Evolutionary conservation across 352 stramenopile species (phyloP), one percentile per base, ranked within the genome.

Genomic region (Globisporangium spiculum): DNA sequence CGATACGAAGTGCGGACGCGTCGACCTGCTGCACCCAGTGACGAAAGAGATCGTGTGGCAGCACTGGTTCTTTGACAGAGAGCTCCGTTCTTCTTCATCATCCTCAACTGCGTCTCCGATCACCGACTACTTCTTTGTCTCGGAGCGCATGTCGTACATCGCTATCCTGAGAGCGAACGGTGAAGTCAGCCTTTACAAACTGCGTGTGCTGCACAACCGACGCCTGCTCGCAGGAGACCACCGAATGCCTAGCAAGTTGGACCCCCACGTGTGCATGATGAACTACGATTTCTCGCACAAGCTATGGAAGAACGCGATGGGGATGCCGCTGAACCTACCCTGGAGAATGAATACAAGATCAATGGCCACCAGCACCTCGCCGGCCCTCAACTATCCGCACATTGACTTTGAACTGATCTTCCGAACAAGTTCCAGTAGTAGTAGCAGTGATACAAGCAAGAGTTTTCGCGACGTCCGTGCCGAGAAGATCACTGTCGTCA

Each of bases 361-460:
- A 16, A 66, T 22, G 4, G 26, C 10, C 52, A 58, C 52, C 52
- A 58, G 16, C 53, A 59, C 53, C 16, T 30, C 50, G 48, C 53
- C 67, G 20, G 67, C 67, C 38, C 12, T 24, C 1, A 65, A 60
- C 55, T 48, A 65, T n/a, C 36, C 60, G 14, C 67, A 72, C 6
- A n/a, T 72, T 6, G 67, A 72, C 56, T 65, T 72, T 50, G 61
- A 69, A 24, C 22, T 68, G 53, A 7, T 72, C 1, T 72, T 72
- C 41, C 53, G 61, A 10, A 36, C 34, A 32, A 54, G 52, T 16
- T 24, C 24, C 30, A 27, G 9, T 14, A 44, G 24, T 0, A 9
- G 7, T 0, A 10, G 38, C n/a, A 50, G 5, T 6, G 16, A 6
- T 26, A 56, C 7, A 26, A 18, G 18, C 10, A 16, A 30, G 32